Base-by-base conservation (phyloP, 352 stramenopile genomes). In the Phytopythium boreale region DNA sequence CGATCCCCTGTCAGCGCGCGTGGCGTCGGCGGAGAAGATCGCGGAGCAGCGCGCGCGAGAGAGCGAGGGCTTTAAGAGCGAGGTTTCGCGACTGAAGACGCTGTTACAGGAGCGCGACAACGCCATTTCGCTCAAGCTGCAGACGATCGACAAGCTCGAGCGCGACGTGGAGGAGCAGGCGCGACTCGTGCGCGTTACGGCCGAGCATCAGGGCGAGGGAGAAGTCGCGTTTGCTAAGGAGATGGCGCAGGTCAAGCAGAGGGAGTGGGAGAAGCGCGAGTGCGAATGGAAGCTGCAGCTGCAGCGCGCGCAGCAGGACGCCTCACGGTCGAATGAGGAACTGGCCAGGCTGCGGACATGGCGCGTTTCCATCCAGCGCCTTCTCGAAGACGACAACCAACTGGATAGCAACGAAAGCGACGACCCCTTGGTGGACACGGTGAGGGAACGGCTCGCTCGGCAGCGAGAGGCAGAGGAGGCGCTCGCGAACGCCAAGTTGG, bases 381-480 rank as follows among this genome's bases (percentile, higher is more conserved):
- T 88, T 47, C 55, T 91, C 19, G 57, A 68, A 31, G 56, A 62
- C 19, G 43, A 57, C 17, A 51, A 62, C 10, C 27, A 49, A 2
- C 6, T 52, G 4, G 61, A 63, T 17, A 50, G n/a, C 43, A 50
- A 19, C 7, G 37, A 61, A 2, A 49, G 51, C 12, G 41, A 63
- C 7, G 46, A 51, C 27, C 63, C 83, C 27, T 67, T 91, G 41
- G 76, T 74, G 24, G 52, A 63, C 14, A 66, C 78, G 14, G 62
- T 89, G 26, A 69, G 72, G 20, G 59, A 83, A 57, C 67, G 80
- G 22, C 64, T 80, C 7, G 67, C 72, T 53, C 67, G 74, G 17
- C 60, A 67, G 10, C 63, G 76, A 9, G 37, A 69, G 11, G 61
- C 72, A 12, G 61, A 62, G 36, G 53, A 63, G 15, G 59, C 58